Evolutionary conservation across 2,329 filamentous ascomycete genomes (phyloP), one percentile per base, ranked within the genome.

Genomic region (Fusarium algeriense): DNA sequence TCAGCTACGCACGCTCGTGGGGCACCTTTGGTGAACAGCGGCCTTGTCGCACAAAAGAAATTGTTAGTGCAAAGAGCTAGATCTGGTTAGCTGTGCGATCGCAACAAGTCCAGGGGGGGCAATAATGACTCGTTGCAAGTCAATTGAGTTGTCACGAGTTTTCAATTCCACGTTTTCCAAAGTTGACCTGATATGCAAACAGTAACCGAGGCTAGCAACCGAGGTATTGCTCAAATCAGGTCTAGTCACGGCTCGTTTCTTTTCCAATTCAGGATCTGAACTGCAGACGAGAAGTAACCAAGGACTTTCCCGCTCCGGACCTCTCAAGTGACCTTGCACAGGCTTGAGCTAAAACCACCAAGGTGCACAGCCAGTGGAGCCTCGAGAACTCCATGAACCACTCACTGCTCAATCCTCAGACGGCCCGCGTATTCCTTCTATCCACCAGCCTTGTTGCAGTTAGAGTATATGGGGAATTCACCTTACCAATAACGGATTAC

Each of bases 401-500:
- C 37, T 62, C 37, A 14, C 6, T 67, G 41, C 17, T 26, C 44
- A n/a, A 34, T 23, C 14, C 35, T 61, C 20, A 5, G 12, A 30
- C 46, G 62, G 64, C 19, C 48, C 38, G 37, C 30, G n/a, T 23
- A 19, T 37, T n/a, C 32, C 15, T 30, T 19, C 17, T 46, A 6
- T 6, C 14, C 4, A 53, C 64, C 56, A 67, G 26, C 14, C 63
- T 52, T 9, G 5, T 38, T 67, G 0, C 5, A 55, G 64, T 48
- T 67, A 67, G 63, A 6, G 14, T 17, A 20, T 34, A 64, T 61
- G 62, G 56, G 32, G 49, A 26, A 67, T 6, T 10, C 38, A 19
- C 28, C 53, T 44, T 23, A 28, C 41, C 56, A 61, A 40, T n/a
- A 41, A 38, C 40, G 13, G 23, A 43, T 28, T 60, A 28, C 50